Evolutionary conservation across 2,329 filamentous ascomycete species (phyloP).

Genomic region (Pseudogymnoascus pannorum): DNA sequence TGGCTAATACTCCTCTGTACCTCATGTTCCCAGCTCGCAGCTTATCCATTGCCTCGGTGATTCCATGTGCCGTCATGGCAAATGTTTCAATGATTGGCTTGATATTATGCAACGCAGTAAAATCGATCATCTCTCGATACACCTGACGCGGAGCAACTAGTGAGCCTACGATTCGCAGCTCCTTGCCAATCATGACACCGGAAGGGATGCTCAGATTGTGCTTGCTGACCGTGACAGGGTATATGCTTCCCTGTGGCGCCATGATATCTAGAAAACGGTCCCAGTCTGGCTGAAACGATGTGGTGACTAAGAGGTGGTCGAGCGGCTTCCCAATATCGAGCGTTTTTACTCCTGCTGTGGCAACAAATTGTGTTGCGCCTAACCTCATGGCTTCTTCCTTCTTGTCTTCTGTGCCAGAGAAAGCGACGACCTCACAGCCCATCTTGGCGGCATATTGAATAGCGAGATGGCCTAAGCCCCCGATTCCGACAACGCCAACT

Average conservation of each 20-base stretch:
- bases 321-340: slow-evolving; percentile 21
- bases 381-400: slow-evolving; percentile 52
- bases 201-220: slow-evolving; percentile 26
- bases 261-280: slow-evolving; percentile 55
- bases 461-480: slow-evolving; percentile 55
- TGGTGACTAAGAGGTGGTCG: slow-evolving; percentile 27
- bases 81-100: slow-evolving; percentile 51
- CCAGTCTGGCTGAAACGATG: slow-evolving; percentile 44
- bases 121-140: slow-evolving; percentile 53
- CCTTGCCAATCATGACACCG: slow-evolving; percentile 21
- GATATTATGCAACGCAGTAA: slow-evolving; percentile 53
- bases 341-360: slow-evolving; percentile 36
- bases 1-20: slow-evolving; percentile 39
- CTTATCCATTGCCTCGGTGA: slow-evolving; percentile 47
- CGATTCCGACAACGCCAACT: slow-evolving; percentile 44
- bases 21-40: slow-evolving; percentile 49
- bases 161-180: slow-evolving; percentile 25
- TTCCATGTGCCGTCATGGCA: slow-evolving; percentile 44
- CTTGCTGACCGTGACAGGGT: slow-evolving; percentile 60
- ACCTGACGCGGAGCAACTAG: slow-evolving; percentile 31
- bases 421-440: slow-evolving; percentile 53
- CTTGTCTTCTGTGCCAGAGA: slow-evolving; percentile 54
- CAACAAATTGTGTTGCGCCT: slow-evolving; percentile 55
- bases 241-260: slow-evolving; percentile 49
- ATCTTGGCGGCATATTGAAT: slow-evolving; percentile 57